Evolutionary conservation across 306 rosid species (phyloP), one percentile per base, ranked within the genome.

Genomic region (Gillenia trifoliata): DNA sequence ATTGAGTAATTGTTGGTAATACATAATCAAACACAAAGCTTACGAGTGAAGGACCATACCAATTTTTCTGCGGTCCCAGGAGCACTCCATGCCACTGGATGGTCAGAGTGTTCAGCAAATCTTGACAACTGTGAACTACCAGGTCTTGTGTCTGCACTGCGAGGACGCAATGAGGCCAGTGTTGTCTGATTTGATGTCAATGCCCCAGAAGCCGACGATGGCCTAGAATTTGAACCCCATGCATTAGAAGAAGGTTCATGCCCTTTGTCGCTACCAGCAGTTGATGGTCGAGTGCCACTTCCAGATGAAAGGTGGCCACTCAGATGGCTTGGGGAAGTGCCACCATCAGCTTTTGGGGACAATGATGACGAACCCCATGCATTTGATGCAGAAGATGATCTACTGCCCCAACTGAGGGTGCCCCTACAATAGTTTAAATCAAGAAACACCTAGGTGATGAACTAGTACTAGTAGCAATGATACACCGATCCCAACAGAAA

Each of bases 51-150:
- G 11, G 20, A 69, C 43, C 76, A 78, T 84, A 95, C 98, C 97
- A 89, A 80, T 82, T 83, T 95, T 72, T 89, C 98, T 15, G 96
- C 85, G 66, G 98, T 84, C 78, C 91, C 87, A 60, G 92, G 82
- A 68, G 80, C 83, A 86, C 66, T 83, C 99, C 99, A 95, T 49
- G 93, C 91, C 64, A 70, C 93, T 60, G 93, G 74, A 84, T 75
- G 89, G 71, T 95, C 98, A 78, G 83, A 84, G 45, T 85, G 83
- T 71, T 94, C 99, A 20, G 99, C 99, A 87, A 94, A 92, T 43
- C 98, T 86, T 60, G 99, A 95, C 84, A 95, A 83, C 76, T 95
- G 98, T 13, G 99, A 95, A 77, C 96, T 95, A 73, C 97, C 93
- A 36, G 98, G 97, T 79, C 97, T 89, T 70, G 97, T 91, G 77